Base-by-base conservation (phyloP, 139 green algal species). In the Prasinococcaceae sp. region DNA sequence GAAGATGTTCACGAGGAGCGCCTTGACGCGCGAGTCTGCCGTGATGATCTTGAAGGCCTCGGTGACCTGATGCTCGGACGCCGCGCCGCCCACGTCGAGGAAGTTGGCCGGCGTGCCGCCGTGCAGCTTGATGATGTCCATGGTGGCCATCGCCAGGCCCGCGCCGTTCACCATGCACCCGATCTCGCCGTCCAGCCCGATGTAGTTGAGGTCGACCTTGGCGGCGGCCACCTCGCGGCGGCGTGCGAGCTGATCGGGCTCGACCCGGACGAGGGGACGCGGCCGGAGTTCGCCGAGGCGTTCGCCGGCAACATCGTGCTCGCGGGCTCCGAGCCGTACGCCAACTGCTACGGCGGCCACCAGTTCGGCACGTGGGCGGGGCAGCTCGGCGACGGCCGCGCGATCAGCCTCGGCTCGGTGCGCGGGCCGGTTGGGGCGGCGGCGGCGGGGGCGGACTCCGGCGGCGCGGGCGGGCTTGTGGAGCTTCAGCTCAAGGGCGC, bases 121-220 rank as follows among this genome's bases (percentile, higher is more conserved):
- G 40, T 89, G 71, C 43, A 93, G 62, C 67, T 94, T 92, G 73
- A 96, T 94, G 73, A 96, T 96, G 72, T 96, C 88, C 86, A 96
- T 94, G 25, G 84, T 96, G 2, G 86, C 84, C 88, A 96, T 96
- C 40, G 88, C 88, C 53, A 96, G 81, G 1, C 88, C 88, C 0
- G 88, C 88, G 4, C 88, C 88, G 61, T 96, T 96, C 16, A 96
- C 58, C 65, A 68, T 68, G 40, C 58, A 74, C 24, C 65, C 58
- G 25, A 68, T 68, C 25, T 58, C 80, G 48, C 88, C 88, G 53
- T 94, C 86, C 47, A 96, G 75, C 2, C 83, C 84, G 49, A 96
- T 94, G 78, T 94, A 96, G 78, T 94, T 94, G 4, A 96, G 74
- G 74, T 94, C 84, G 40, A 68, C 81, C 69, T 94, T 90, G 28